phyloP scores from a whole-genome alignment of 2,329 filamentous ascomycete genomes.

The Colletotrichum tropicicola region DNA sequence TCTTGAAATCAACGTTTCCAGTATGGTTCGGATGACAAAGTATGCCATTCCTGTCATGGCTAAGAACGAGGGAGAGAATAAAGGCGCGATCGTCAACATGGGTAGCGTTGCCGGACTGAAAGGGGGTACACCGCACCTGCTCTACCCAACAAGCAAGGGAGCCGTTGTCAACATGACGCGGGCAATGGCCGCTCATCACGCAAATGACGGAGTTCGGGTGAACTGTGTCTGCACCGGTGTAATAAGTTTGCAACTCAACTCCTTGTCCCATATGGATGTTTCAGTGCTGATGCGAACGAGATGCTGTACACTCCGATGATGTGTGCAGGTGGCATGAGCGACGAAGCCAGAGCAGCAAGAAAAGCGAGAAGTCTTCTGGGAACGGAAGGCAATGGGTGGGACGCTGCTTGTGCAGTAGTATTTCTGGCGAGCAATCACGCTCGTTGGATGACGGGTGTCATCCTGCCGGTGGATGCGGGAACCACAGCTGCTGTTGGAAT shows the following conservation, averaged over 20 bases:
- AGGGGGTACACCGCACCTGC: constrained; percentile 48
- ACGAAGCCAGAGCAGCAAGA: constrained; percentile 46
- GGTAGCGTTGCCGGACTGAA: constrained; percentile 65
- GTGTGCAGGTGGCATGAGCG: constrained; percentile 48
- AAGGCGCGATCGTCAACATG: constrained; percentile 69
- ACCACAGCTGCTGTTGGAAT: constrained; percentile 42
- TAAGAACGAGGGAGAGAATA: constrained; percentile 56
- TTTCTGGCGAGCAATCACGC: constrained; percentile 51
- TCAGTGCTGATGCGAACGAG: constrained; percentile 23
- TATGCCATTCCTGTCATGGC: constrained; percentile 31
- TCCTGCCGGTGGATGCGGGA: constrained; percentile 52
- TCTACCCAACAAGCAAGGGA: constrained; percentile 52
- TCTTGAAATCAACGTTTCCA: constrained; percentile 51
- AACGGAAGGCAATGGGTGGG: constrained; percentile 54
- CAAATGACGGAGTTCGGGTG: constrained; percentile 33
- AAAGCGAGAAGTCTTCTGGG: constrained; percentile 47
- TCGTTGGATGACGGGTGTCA: constrained; percentile 52
- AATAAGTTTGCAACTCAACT: too few relatives aligned
- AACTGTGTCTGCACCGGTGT: constrained; percentile 56
- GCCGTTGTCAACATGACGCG: constrained; percentile 55
- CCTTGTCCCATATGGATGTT: neutral
- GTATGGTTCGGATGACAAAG: constrained; percentile 31
- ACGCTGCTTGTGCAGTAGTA: constrained; percentile 47
- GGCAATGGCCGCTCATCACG: constrained; percentile 55
- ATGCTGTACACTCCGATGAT: constrained; percentile 61